These are phyloP conservation scores for Kodamaea alishanica DNA, from an alignment of 1,139 yeast species.

Conservation along the genomic window DNA sequence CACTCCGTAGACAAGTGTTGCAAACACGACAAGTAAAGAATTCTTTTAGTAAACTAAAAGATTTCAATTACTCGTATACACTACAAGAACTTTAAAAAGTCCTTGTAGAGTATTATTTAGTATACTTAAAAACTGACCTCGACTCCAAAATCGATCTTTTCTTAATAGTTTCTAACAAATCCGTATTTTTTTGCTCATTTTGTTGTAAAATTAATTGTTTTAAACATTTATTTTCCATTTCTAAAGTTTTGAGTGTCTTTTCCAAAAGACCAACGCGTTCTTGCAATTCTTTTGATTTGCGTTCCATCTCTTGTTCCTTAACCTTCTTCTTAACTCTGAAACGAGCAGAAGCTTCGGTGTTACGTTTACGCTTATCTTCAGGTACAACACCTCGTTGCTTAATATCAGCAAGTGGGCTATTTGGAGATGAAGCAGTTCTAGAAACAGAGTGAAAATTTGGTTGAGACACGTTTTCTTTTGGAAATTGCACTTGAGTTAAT, in stretches of 20 bases:
- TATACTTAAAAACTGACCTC: conserved; percentile 30
- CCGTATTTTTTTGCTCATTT: conserved; percentile 39
- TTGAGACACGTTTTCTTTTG: not conserved
- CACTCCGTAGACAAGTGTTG: not conserved
- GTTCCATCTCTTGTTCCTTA: conserved; percentile 58
- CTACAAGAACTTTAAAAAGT: conserved; percentile 1
- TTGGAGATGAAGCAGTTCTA: not conserved
- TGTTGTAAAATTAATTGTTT: conserved; percentile 48
- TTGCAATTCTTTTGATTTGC: conserved; percentile 42
- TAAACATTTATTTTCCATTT: conserved; percentile 78
- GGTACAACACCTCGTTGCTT: conserved; percentile 13
- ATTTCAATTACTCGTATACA: too few relatives aligned
- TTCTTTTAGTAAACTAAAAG: too few relatives aligned
- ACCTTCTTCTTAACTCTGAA: conserved; percentile 59
- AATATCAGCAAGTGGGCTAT: not conserved
- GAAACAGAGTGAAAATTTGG: not conserved
- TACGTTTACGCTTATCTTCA: conserved; percentile 51
- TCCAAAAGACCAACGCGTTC: conserved; percentile 39
- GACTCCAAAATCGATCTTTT: conserved; percentile 36
- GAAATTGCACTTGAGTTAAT: not conserved
- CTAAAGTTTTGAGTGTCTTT: conserved; percentile 47
- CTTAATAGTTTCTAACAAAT: conserved; percentile 40
- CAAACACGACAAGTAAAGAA: too few relatives aligned
- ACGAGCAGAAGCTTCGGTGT: conserved; percentile 62
- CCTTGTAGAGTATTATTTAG: conserved; percentile 16